Evolutionary conservation across 805 yeast genomes (phyloP), one percentile per base, ranked within the genome.

Genomic region (Candida incommunis): DNA sequence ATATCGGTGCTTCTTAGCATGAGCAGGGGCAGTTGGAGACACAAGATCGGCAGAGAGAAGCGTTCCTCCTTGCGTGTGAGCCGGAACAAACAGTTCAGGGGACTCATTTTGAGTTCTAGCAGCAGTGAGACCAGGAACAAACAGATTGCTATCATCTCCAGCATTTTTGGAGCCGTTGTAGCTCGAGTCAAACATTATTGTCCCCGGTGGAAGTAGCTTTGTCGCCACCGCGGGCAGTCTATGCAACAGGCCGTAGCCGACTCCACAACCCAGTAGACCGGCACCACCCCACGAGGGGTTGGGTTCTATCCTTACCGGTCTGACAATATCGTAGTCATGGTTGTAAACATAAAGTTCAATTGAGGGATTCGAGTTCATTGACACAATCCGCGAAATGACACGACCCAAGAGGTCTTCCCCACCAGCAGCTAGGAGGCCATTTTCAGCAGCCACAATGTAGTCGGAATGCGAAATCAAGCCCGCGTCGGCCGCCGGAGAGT

Each of bases 161-260:
- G 5, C n/a, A 18, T 16, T n/a, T 11, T 7, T 18, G n/a, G 37
- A 7, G 20, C 7, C 18, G 18, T 31, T 5, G 37, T 9, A 9
- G 20, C 18, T 4, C 5, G 37, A 31, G 37, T 31, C 37, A 31
- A 31, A 31, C 37, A 31, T 31, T 11, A 31, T 18, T 9, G 18
- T 18, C 4, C 37, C 37, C 5, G 37, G 37, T 5, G 37, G 37
- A n/a, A 16, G 9, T 5, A 31, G n/a, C 18, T 31, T 31, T 7
- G 18, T 18, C 4, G n/a, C 57, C 3, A 76, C 81, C 47, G 77
- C 75, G 1, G 97, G 96, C n/a, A 84, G 63, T 48, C 92, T 67
- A 58, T 90, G 97, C 43, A 90, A 66, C 43, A 82, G 70, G 0
- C 98, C 98, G 55, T 87, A 88, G 0, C 96, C 97, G 18, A 90